Conservation (phyloP, 1,284 basidiomycete species). For the Sanghuangporus baumii region DNA sequence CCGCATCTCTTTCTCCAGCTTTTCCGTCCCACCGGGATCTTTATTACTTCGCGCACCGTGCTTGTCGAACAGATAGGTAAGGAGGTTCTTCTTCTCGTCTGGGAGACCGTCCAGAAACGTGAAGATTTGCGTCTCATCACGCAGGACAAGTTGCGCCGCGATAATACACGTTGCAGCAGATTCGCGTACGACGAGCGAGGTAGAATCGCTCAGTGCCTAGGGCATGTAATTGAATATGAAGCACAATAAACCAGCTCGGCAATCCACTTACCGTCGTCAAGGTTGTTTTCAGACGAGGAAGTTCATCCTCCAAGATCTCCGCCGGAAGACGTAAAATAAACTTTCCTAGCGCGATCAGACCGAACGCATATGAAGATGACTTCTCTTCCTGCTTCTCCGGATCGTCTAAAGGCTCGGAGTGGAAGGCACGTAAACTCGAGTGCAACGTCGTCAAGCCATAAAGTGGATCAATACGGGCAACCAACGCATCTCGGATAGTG, state of each 20-base stretch:
- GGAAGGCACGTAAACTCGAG: constrained; percentile 58
- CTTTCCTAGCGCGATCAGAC: constrained; percentile 73
- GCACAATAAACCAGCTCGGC: neutral
- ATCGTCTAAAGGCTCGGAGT: constrained; percentile 42
- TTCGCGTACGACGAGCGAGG: constrained; percentile 71
- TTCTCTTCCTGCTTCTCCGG: constrained; percentile 42
- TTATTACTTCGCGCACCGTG: constrained; percentile 54
- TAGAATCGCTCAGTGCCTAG: constrained; percentile 65
- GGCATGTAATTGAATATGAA: neutral
- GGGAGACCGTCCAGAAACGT: constrained; percentile 70
- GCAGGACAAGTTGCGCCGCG: constrained; percentile 70
- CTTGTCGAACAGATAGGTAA: constrained; percentile 82
- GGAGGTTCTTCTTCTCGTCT: constrained; percentile 80
- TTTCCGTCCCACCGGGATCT: constrained; percentile 44
- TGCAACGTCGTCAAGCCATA: constrained; percentile 80
- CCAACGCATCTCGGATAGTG: constrained; percentile 68
- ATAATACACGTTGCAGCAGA: constrained; percentile 77
- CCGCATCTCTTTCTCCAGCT: constrained; percentile 69
- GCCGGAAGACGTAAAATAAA: constrained; percentile 72
- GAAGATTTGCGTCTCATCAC: constrained; percentile 76
- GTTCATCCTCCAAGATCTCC: constrained; percentile 80
- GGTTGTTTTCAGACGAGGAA: constrained; percentile 66
- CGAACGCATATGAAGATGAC: constrained; percentile 69
- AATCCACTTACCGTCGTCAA: constrained; percentile 55
- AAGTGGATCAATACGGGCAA: constrained; percentile 67